These are phyloP conservation scores for Eimeria mitis DNA, from an alignment of 169 alveolate species.

Conservation along the genomic window DNA sequence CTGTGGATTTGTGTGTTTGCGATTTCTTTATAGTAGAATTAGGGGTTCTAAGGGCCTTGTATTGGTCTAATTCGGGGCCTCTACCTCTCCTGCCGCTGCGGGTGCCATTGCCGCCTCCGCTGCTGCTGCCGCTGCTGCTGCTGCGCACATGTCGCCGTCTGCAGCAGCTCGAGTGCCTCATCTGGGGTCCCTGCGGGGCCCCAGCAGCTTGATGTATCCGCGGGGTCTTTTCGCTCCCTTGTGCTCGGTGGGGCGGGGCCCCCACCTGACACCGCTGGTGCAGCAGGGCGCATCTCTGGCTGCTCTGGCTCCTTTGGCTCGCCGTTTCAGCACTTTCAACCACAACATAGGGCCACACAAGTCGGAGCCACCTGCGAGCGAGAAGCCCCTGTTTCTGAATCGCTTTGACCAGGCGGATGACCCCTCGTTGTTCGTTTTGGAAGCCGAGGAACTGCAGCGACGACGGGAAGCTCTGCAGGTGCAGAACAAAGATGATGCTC, in stretches of 20 bases:
- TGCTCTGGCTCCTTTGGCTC: neutral
- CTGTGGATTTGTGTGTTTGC: neutral
- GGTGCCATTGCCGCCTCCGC: neutral
- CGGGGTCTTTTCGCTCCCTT: neutral
- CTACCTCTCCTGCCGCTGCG: neutral
- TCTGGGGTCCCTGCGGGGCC: conserved; percentile 17
- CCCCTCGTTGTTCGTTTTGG: conserved; percentile 89
- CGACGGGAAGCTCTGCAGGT: conserved; percentile 36
- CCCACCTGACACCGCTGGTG: neutral
- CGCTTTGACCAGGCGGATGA: conserved; percentile 93
- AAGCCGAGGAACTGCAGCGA: conserved; percentile 85
- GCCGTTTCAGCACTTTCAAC: conserved; percentile 54
- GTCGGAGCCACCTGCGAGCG: conserved; percentile 91
- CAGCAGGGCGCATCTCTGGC: neutral
- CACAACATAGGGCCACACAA: conserved; percentile 82
- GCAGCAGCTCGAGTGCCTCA: neutral
- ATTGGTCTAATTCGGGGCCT: neutral
- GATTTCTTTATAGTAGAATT: neutral
- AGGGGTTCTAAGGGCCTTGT: neutral
- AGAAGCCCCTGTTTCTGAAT: conserved; percentile 89
- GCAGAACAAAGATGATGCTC: neutral
- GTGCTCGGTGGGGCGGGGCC: neutral
- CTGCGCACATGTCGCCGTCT: neutral
- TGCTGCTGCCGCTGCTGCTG: conserved; percentile 2
- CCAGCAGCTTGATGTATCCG: neutral